Evolutionary conservation across 495 filamentous ascomycete genomes (phyloP), one percentile per base, ranked within the genome.

Genomic region (Neurospora cerealis): DNA sequence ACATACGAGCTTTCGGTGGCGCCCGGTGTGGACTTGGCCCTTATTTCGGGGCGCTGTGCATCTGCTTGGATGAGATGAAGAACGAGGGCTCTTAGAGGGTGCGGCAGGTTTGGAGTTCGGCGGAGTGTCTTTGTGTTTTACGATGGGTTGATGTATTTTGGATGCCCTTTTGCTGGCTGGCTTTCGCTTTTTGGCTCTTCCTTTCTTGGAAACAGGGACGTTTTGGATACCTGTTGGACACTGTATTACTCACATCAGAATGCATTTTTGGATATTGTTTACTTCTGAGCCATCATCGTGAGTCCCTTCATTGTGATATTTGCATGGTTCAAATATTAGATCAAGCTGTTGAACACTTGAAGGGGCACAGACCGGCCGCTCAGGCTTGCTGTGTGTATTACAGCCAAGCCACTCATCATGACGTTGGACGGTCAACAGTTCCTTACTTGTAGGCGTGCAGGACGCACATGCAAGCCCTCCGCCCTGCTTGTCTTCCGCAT

Each of bases 51-150:
- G 89, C 89, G 3, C 83, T 91, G 78, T 89, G 86, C 75, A 88
- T 91, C 66, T 87, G 86, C 70, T 82, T 91, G 37, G 89, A 91
- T 69, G 88, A 91, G 83, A 88, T 86, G 83, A 86, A 87, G 70
- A 87, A 89, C 66, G 87, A 79, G 24, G 24, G 24, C 24, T 28
- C 24, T 28, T n/a, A n/a, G 72, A 40, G 39, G 39, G 39, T 40
- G 39, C 39, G 39, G 39, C 39, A 40, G 13, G 4, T 40, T 40
- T 40, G 13, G 13, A 40, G 39, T 5, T 10, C 39, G 39, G 11
- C 39, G 39, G 39, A 15, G 39, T 40, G 13, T 19, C 17, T 42
- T 19, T 19, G 5, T 42, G 41, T 8, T 42, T 44, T 44, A n/a
- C n/a, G 41, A 44, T n/a, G 41, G 17, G n/a, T 8, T 44, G 6